Base-by-base conservation (phyloP, 495 filamentous ascomycete species). In the Saxophila tyrrhenica region DNA sequence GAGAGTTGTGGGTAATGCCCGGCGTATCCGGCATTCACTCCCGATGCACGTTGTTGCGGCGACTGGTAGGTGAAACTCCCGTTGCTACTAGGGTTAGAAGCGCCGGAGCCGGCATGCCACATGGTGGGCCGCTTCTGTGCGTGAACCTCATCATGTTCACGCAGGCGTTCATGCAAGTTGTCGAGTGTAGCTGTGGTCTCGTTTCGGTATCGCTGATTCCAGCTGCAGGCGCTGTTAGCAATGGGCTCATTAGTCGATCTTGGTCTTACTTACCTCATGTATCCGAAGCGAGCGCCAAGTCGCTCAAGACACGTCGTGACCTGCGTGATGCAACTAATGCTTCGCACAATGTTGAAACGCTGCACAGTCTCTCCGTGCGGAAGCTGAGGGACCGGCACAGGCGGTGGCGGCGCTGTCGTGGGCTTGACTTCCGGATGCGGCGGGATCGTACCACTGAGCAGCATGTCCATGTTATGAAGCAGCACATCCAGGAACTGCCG, bases 401-500 rank as follows among this genome's bases (percentile, higher is more conserved):
- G 39, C 8, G 59, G 59, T 13, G 59, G 55, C 20, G 59, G 50
- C 9, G 59, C 50, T 16, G 59, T 47, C 2, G 55, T 29, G n/a
- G 59, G 59, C 20, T 39, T 46, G 7, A 62, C 55, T 20, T 59
- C 48, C 17, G 59, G 59, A 21, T 54, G 59, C 8, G 32, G 50
- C 17, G 59, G 59, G 1, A 55, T 47, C 10, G 22, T n/a, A 20
- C 59, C 59, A 20, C 45, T 47, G 2, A 75, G 64, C 19, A 75
- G 48, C 7, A 58, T 38, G 25, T 83, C 75, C 46, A 74, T 70
- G 24, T 75, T 74, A 42, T 79, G 77, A 20, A 70, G 69, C 2
- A 89, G 70, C 2, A 86, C 79, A 17, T 82, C 80, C 23, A 86
- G 70, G 52, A 88, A 78, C 60, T 86, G 84, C 20, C 76, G 76